A percentile compares a stretch with the other conserved stretches of the same genome.
These are phyloP conservation scores for Obba rivulosa DNA, from an alignment of 768 basidiomycete genomes.

Conservation along the genomic window DNA sequence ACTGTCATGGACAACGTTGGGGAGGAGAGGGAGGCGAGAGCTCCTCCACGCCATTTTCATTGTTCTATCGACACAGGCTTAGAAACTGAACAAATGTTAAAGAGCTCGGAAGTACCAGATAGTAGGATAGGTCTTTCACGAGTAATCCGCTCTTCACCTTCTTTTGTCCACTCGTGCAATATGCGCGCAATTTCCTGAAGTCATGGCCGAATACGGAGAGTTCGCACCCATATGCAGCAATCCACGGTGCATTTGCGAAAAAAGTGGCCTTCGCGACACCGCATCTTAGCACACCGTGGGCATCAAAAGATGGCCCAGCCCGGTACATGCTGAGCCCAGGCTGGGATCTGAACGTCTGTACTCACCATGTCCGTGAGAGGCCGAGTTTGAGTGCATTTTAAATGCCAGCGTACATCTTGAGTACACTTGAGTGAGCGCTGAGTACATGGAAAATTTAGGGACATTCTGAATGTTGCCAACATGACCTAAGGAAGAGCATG, in stretches of 20 bases:
- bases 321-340: too few relatives aligned
- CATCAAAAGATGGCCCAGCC: too few relatives aligned
- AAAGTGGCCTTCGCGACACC: too few relatives aligned
- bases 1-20: conserved; percentile 11
- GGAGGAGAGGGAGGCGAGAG: conserved; percentile 3
- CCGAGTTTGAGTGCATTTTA: too few relatives aligned
- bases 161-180: background rate
- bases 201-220: conserved; percentile 1
- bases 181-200: background rate
- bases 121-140: conserved; percentile 37
- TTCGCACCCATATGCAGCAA: conserved; percentile 14
- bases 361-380: too few relatives aligned
- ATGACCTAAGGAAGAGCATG: too few relatives aligned
- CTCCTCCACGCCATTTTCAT: conserved; percentile 9
- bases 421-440: too few relatives aligned
- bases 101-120: conserved; percentile 27
- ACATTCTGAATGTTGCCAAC: too few relatives aligned
- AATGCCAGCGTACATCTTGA: too few relatives aligned
- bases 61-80: conserved; percentile 5
- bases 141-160: conserved; percentile 28
- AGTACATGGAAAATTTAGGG: too few relatives aligned
- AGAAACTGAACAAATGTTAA: background rate
- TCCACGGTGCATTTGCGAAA: conserved; percentile 12
- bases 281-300: too few relatives aligned
- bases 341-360: too few relatives aligned